Evolutionary conservation across 2,329 filamentous ascomycete species (phyloP).

Genomic region (Dothiorella sarmentorum): DNA sequence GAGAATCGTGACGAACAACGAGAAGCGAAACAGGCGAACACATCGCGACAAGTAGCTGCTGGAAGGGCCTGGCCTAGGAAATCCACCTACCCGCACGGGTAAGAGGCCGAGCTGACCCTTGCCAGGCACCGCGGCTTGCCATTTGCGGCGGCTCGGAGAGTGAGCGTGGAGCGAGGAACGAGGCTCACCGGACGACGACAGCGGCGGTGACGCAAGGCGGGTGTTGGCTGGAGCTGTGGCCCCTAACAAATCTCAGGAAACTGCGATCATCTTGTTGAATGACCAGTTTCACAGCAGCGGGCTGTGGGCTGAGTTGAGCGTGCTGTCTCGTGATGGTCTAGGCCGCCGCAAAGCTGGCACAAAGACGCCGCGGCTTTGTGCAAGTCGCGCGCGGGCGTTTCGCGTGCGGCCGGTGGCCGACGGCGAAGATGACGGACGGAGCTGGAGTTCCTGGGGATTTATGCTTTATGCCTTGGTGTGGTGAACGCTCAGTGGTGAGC

Average conservation of each 20-base stretch:
- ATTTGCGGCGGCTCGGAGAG: background rate
- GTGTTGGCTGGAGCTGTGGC: background rate
- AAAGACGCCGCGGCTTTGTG: constrained; percentile 9
- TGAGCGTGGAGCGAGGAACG: background rate
- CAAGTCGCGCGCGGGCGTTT: background rate
- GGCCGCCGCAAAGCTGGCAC: constrained; percentile 3
- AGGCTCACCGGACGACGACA: constrained; percentile 9
- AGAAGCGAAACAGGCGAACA: background rate
- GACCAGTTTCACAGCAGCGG: background rate
- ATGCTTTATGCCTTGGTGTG: background rate
- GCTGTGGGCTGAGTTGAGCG: constrained; percentile 7
- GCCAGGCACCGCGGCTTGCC: constrained; percentile 11
- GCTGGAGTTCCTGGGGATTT: background rate
- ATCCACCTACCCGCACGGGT: constrained; percentile 8
- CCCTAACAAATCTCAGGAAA: constrained; percentile 13
- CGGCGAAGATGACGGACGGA: background rate
- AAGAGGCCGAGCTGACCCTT: background rate
- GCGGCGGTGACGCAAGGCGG: constrained; percentile 6
- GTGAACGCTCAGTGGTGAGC: background rate
- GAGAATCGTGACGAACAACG: background rate
- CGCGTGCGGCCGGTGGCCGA: background rate
- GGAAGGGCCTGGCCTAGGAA: too few relatives aligned
- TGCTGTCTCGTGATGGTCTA: constrained; percentile 9
- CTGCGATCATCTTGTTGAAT: constrained; percentile 5
- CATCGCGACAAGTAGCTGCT: too few relatives aligned